Percentiles rank a stretch among this genome's conserved stretches.
Evolutionary conservation across 2,329 filamentous ascomycete species (phyloP).

Genomic region (Sarocladium oryzae): DNA sequence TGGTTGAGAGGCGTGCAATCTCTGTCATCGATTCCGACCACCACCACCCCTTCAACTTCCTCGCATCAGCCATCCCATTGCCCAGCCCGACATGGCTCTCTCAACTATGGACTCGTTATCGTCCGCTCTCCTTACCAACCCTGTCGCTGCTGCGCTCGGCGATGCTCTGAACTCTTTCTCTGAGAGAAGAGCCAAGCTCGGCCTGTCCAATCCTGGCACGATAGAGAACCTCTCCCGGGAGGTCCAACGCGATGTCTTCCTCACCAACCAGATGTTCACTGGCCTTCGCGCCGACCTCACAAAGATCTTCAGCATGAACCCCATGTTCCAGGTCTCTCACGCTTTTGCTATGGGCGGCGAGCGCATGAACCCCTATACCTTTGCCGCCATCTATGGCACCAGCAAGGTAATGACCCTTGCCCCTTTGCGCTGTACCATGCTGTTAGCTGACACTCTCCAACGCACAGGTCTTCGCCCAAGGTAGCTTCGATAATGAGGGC

Average conservation of each 20-base stretch:
- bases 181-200: slow-evolving; percentile 79
- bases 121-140: slow-evolving; percentile 67
- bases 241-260: slow-evolving; percentile 91
- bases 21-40: slow-evolving; percentile 6
- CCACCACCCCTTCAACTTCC: background rate
- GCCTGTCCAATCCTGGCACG: slow-evolving; percentile 85
- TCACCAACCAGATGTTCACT: slow-evolving; percentile 95
- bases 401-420: slow-evolving; percentile 58
- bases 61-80: background rate
- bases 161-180: slow-evolving; percentile 78
- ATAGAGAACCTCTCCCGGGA: slow-evolving; percentile 86
- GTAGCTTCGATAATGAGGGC: slow-evolving; percentile 88
- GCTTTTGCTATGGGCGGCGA: slow-evolving; percentile 86
- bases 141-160: slow-evolving; percentile 60
- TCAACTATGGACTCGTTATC: slow-evolving; percentile 43
- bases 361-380: slow-evolving; percentile 87
- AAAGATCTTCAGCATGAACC: slow-evolving; percentile 89
- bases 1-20: slow-evolving; percentile 2
- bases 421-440: background rate
- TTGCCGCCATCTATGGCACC: slow-evolving; percentile 89
- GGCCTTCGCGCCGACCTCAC: slow-evolving; percentile 94
- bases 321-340: slow-evolving; percentile 95
- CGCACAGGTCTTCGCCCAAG: slow-evolving; percentile 83
- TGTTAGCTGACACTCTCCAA: slow-evolving; percentile 14
- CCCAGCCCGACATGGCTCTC: slow-evolving; percentile 38